Percentiles rank a stretch among this genome's conserved stretches.
Evolutionary conservation across 2,329 filamentous ascomycete genomes (phyloP).

Genomic region (Paecilomyces sp.): DNA sequence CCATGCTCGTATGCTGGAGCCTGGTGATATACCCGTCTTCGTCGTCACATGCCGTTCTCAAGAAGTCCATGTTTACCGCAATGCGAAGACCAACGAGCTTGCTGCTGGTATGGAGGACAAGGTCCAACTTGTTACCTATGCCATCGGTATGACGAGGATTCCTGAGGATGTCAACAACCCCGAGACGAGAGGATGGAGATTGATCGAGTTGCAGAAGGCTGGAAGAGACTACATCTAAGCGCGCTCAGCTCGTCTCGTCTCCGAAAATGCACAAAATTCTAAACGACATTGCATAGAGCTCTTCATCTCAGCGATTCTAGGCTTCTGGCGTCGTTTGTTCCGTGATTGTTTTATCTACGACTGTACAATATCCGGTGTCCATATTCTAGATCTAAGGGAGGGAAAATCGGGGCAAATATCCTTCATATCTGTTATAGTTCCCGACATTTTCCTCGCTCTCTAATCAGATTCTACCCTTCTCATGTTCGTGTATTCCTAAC

Average conservation of each 20-base stretch:
- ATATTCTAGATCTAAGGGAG: conserved; percentile 26
- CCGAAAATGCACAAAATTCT: background rate
- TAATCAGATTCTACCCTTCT: conserved; percentile 11
- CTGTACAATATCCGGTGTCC: conserved; percentile 33
- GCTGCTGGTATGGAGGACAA: conserved; percentile 98
- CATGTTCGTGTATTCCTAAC: conserved; percentile 10
- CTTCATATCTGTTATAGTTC: conserved; percentile 20
- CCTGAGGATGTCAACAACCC: conserved; percentile 95
- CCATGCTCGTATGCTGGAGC: conserved; percentile 40
- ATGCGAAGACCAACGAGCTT: conserved; percentile 80
- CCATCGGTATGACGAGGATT: conserved; percentile 88
- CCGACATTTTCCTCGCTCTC: conserved; percentile 10
- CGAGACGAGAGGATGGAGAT: conserved; percentile 90
- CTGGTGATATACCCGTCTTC: conserved; percentile 67
- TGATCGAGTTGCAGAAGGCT: conserved; percentile 98
- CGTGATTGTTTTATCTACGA: conserved; percentile 23
- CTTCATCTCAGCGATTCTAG: background rate
- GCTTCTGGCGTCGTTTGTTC: conserved; percentile 7
- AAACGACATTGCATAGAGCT: background rate
- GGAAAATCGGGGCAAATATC: conserved; percentile 20
- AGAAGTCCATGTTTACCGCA: conserved; percentile 94
- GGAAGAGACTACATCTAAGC: conserved; percentile 76
- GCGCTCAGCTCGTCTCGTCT: background rate
- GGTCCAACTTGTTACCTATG: conserved; percentile 96
- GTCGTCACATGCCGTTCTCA: conserved; percentile 95